Evolutionary conservation across 129 eudicot genomes (phyloP).

Genomic region (Ambrosia artemisiifolia): DNA sequence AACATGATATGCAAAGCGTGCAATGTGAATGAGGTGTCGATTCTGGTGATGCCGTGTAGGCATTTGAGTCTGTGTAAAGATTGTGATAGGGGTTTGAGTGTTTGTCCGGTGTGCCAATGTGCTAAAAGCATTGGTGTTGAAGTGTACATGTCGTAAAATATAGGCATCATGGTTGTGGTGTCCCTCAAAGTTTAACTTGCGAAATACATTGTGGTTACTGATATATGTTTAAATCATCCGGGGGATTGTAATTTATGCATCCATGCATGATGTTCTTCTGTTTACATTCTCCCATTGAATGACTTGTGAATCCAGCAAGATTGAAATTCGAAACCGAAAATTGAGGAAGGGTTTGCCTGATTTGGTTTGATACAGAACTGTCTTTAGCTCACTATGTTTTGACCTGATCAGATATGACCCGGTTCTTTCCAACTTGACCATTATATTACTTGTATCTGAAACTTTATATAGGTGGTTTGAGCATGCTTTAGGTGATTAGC

Average conservation of each 20-base stretch:
- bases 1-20: slow-evolving; percentile 60
- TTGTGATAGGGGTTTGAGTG: slow-evolving; percentile 57
- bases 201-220: slow-evolving; percentile 25
- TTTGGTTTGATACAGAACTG: no score
- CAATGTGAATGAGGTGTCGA: slow-evolving; percentile 59
- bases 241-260: slow-evolving; percentile 5
- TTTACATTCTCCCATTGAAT: not conserved
- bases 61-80: slow-evolving; percentile 89
- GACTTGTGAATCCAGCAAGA: not conserved
- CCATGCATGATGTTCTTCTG: not conserved
- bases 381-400: no score
- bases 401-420: no score
- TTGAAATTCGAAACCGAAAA: not conserved
- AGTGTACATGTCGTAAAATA: slow-evolving; percentile 69
- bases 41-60: slow-evolving; percentile 89
- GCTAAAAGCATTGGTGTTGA: slow-evolving; percentile 68
- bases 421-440: no score
- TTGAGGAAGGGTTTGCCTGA: not conserved
- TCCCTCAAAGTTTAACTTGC: slow-evolving; percentile 21
- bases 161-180: slow-evolving; percentile 18
- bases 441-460: no score
- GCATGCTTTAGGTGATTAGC: no score
- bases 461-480: no score
- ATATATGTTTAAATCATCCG: slow-evolving; percentile 7
- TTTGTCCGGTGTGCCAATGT: slow-evolving; percentile 79